These are phyloP conservation scores for Parathielavia hyrcaniae DNA, from an alignment of 495 filamentous ascomycete genomes.

Conservation along the genomic window DNA sequence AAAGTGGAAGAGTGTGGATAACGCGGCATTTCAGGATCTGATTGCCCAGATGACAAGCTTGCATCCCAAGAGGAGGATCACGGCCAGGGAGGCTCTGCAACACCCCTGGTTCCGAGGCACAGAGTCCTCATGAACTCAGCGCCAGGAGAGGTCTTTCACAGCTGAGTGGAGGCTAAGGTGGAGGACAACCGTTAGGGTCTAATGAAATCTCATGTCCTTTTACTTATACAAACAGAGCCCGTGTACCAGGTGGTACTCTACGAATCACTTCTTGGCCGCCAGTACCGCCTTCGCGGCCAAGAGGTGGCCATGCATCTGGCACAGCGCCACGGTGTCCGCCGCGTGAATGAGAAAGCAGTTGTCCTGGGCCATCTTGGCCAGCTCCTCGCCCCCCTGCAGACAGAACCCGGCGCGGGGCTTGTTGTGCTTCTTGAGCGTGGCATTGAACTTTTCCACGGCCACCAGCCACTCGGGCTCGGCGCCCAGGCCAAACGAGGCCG, in stretches of 20 bases:
- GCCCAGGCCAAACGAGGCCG: conserved; percentile 23
- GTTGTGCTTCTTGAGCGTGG: conserved; percentile 38
- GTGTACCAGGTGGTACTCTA: not conserved
- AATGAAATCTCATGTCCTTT: not conserved
- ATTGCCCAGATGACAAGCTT: conserved; percentile 24
- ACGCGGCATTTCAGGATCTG: conserved; percentile 14
- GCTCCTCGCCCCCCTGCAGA: conserved; percentile 25
- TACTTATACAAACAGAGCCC: not conserved
- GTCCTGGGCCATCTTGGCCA: conserved; percentile 20
- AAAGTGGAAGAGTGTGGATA: conserved; percentile 19
- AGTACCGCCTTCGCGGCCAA: conserved; percentile 16
- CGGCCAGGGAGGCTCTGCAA: conserved; percentile 29
- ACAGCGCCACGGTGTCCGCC: conserved; percentile 28
- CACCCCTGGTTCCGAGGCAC: conserved; percentile 29
- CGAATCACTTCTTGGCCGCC: conserved; percentile 2
- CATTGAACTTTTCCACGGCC: conserved; percentile 32
- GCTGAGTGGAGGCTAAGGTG: too few relatives aligned
- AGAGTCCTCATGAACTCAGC: too few relatives aligned
- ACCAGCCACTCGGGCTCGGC: conserved; percentile 38
- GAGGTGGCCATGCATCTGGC: conserved; percentile 19
- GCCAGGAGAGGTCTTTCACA: too few relatives aligned
- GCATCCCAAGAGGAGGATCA: conserved; percentile 29
- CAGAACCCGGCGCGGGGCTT: conserved; percentile 30
- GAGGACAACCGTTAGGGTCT: too few relatives aligned
- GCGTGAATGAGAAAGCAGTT: conserved; percentile 24